These are phyloP conservation scores for Aspergillus sp. DNA, from an alignment of 2,329 filamentous ascomycete species.

Conservation along the genomic window DNA sequence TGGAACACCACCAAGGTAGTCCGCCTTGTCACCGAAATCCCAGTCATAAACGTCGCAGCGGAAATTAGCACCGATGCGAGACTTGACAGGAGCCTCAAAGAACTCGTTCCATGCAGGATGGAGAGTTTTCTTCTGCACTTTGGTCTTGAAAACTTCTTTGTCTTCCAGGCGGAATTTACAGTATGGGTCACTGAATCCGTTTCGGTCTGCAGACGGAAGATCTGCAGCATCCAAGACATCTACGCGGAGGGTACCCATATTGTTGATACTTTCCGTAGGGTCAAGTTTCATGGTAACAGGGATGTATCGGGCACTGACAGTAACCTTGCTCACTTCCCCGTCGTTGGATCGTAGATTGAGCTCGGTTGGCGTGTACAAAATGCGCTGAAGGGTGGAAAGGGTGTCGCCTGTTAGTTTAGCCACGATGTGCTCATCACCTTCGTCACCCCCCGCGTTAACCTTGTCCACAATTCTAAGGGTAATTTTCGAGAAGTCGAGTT, in stretches of 20 bases:
- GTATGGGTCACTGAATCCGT: conserved; percentile 96
- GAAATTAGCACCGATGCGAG: conserved; percentile 82
- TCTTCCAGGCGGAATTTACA: conserved; percentile 92
- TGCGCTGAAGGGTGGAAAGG: conserved; percentile 81
- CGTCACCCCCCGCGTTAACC: conserved; percentile 67
- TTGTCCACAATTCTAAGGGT: conserved; percentile 85
- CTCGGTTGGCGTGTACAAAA: conserved; percentile 86
- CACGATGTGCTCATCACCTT: conserved; percentile 70
- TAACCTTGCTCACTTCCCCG: conserved; percentile 75
- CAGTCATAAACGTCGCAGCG: conserved; percentile 85
- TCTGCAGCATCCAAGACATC: conserved; percentile 84
- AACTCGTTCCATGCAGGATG: conserved; percentile 95
- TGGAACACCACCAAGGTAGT: conserved; percentile 74
- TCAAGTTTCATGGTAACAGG: conserved; percentile 93
- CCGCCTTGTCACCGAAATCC: conserved; percentile 94
- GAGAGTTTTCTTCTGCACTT: conserved; percentile 94
- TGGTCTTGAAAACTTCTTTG: conserved; percentile 90
- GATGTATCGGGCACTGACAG: conserved; percentile 90
- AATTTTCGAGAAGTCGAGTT: conserved; percentile 93
- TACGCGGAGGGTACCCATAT: conserved; percentile 93
- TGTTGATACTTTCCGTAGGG: conserved; percentile 96
- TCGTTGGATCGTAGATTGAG: conserved; percentile 77
- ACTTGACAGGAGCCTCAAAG: conserved; percentile 81
- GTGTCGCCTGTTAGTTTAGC: conserved; percentile 84
- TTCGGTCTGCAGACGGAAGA: conserved; percentile 90